Percentiles rank a stretch among this genome's conserved stretches.
phyloP scores from a whole-genome alignment of 2,329 filamentous ascomycete species.

The Diaporthe australafricana region DNA sequence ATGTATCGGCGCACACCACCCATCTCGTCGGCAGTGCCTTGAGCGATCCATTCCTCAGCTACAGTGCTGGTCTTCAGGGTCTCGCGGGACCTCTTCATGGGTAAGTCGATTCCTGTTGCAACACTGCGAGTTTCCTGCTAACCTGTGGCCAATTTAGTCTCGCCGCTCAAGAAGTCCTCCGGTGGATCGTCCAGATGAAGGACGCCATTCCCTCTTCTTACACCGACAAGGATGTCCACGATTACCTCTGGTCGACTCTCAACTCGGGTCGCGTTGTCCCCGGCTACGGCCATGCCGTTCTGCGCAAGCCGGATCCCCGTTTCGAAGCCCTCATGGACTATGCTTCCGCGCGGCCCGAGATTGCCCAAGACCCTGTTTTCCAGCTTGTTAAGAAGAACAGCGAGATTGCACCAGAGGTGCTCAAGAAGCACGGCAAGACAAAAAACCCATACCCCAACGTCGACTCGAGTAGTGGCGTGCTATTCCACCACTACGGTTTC shows the following conservation, averaged over 20 bases:
- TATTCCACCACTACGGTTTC: conserved; percentile 99
- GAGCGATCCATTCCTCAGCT: conserved; percentile 94
- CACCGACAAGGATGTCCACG: conserved; percentile 83
- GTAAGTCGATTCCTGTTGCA: conserved; percentile 52
- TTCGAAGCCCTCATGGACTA: conserved; percentile 98
- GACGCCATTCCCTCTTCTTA: conserved; percentile 83
- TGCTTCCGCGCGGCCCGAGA: conserved; percentile 84
- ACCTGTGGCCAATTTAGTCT: conserved; percentile 63
- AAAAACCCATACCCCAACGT: conserved; percentile 99
- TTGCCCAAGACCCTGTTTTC: conserved; percentile 90
- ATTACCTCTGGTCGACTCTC: conserved; percentile 93
- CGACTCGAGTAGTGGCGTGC: conserved; percentile 89
- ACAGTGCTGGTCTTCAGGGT: conserved; percentile 94
- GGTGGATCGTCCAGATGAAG: conserved; percentile 98
- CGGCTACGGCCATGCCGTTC: conserved; percentile 94
- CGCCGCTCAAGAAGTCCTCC: conserved; percentile 95
- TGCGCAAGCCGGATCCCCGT: conserved; percentile 95
- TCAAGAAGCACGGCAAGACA: conserved; percentile 97
- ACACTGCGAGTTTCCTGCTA: background rate
- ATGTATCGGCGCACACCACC: conserved; percentile 95
- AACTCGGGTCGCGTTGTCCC: conserved; percentile 95
- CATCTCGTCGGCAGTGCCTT: conserved; percentile 95
- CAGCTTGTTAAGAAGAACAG: conserved; percentile 94
- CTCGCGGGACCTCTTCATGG: conserved; percentile 93
- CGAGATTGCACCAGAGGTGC: conserved; percentile 87